These are phyloP conservation scores for Aspergillus japonicus DNA, from an alignment of 2,329 filamentous ascomycete species.

Conservation along the genomic window DNA sequence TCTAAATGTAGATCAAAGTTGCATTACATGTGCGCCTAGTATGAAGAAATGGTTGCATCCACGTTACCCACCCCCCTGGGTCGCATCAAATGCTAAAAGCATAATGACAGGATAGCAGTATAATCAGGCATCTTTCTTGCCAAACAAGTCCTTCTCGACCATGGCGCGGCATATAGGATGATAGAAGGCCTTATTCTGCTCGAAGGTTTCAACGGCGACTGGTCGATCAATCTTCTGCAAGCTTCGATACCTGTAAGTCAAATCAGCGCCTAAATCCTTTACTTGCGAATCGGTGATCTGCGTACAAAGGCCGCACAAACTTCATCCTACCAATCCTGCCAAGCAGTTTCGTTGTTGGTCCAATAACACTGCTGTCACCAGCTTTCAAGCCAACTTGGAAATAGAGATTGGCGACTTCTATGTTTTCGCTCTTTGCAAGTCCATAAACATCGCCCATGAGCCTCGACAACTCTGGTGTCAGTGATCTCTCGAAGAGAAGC, in stretches of 20 bases:
- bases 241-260: slow-evolving; percentile 53
- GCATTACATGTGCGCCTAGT: no score
- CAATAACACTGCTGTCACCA: slow-evolving; percentile 66
- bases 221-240: slow-evolving; percentile 72
- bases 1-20: no score
- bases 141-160: slow-evolving; percentile 79
- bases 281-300: neutral
- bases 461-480: slow-evolving; percentile 65
- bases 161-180: slow-evolving; percentile 87
- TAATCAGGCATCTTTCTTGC: slow-evolving; percentile 31
- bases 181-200: slow-evolving; percentile 87
- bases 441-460: slow-evolving; percentile 73
- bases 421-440: slow-evolving; percentile 73
- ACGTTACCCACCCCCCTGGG: no score
- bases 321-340: slow-evolving; percentile 92
- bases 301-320: slow-evolving; percentile 81
- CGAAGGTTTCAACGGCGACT: slow-evolving; percentile 77
- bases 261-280: slow-evolving; percentile 14
- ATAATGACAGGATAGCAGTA: neutral
- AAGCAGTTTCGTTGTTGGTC: slow-evolving; percentile 70
- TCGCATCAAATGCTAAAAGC: neutral
- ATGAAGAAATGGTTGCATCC: no score
- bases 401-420: slow-evolving; percentile 80
- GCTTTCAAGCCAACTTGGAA: slow-evolving; percentile 76
- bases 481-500: slow-evolving; percentile 63